Conservation (phyloP, 73 alveolate species). For the Tetrahymena malaccensis region DNA sequence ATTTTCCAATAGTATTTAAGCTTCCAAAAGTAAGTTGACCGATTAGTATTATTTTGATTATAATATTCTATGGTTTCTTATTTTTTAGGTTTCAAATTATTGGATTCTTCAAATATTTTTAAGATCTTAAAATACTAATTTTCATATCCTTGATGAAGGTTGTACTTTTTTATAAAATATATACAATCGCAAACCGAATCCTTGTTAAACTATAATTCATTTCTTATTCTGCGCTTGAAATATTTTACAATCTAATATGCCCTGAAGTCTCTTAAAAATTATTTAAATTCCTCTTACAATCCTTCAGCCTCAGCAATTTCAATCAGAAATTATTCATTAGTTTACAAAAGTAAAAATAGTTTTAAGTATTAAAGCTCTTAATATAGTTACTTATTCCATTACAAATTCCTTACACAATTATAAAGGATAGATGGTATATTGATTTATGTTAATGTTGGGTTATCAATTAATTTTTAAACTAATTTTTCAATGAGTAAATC, state of each 20-base stretch:
- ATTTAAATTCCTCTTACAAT: too few species aligned
- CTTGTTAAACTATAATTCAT: not conserved
- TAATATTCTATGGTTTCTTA: too few species aligned
- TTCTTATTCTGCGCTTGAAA: not conserved
- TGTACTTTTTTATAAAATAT: too few species aligned
- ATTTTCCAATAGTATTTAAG: not conserved
- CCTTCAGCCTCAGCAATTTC: not conserved
- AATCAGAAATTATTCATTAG: not conserved
- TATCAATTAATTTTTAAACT: too few species aligned
- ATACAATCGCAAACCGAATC: not conserved
- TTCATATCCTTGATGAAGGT: not conserved
- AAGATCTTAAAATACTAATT: too few species aligned
- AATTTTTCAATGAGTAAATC: not conserved
- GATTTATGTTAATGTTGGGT: too few species aligned
- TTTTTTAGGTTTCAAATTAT: not conserved
- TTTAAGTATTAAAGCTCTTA: not conserved
- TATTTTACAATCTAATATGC: not conserved
- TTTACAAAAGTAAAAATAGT: not conserved
- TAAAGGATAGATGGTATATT: too few species aligned
- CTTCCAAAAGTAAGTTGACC: not conserved
- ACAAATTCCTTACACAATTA: not conserved
- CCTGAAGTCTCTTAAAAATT: not conserved
- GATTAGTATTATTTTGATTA: too few species aligned
- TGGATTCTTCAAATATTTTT: too few species aligned
- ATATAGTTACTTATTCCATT: not conserved